Percentiles rank a stretch among this genome's conserved stretches.
Evolutionary conservation across 78 protist genomes (phyloP).

Genomic region (Chrysochromulina parva): DNA sequence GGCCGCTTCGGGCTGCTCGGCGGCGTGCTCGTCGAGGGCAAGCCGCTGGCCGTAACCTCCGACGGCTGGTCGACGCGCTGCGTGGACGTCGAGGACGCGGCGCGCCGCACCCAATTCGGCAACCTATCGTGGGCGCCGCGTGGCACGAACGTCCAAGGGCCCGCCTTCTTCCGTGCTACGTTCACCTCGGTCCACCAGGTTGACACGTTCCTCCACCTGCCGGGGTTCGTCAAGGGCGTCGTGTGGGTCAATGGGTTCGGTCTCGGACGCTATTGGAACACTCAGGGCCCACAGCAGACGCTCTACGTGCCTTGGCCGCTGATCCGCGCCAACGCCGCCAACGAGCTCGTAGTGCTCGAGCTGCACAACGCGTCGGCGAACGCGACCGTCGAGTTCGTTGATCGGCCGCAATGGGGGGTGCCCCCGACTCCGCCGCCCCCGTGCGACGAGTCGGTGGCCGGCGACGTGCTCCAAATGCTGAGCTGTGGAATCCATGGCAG

Average conservation of each 20-base stretch:
- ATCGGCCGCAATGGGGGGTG: too few species aligned
- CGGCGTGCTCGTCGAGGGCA: neutral
- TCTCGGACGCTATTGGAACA: conserved; percentile 18
- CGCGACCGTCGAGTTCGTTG: too few species aligned
- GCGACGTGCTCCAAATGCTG: too few species aligned
- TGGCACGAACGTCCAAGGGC: neutral
- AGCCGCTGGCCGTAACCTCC: neutral
- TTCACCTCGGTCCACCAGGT: neutral
- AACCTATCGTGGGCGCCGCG: neutral
- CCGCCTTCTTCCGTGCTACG: neutral
- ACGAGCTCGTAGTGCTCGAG: neutral
- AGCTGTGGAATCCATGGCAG: too few species aligned
- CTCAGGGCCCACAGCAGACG: neutral
- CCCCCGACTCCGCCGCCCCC: too few species aligned
- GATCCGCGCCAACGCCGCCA: neutral
- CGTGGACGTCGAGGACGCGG: neutral
- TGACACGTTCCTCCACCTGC: neutral
- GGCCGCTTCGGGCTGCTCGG: neutral
- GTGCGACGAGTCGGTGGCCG: too few species aligned
- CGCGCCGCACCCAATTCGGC: neutral
- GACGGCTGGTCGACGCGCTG: neutral
- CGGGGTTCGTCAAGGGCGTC: neutral
- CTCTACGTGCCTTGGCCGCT: conserved; percentile 23
- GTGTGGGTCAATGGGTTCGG: conserved; percentile 9
- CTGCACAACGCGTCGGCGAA: too few species aligned